Evolutionary conservation across 2,329 filamentous ascomycete genomes (phyloP).

Genomic region (Cercospora berteroae): DNA sequence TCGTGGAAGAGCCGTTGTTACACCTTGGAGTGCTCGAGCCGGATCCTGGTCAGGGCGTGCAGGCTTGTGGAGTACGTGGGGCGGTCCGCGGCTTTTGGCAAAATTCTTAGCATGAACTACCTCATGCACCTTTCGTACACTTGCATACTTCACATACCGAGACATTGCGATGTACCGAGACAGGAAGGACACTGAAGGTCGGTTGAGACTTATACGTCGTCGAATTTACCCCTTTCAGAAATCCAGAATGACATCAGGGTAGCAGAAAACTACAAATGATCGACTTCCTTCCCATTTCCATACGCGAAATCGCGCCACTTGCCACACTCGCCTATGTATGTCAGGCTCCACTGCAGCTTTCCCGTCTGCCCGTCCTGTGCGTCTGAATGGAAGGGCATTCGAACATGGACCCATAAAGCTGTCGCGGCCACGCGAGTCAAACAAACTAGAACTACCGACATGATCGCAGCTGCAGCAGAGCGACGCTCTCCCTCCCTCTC

Average conservation of each 20-base stretch:
- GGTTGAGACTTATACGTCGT: neutral
- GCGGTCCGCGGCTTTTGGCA: conserved; percentile 6
- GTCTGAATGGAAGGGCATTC: neutral
- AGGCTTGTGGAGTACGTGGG: conserved; percentile 2
- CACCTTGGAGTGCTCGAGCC: conserved; percentile 3
- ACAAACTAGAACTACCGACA: neutral
- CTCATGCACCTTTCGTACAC: neutral
- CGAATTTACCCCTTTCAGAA: neutral
- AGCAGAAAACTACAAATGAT: neutral
- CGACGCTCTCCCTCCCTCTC: neutral
- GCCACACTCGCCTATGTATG: neutral
- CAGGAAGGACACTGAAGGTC: neutral
- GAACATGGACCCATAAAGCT: neutral
- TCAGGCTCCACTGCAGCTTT: neutral
- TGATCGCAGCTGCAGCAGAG: neutral
- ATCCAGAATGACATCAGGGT: neutral
- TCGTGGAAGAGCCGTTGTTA: conserved; percentile 5
- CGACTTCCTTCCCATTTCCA: neutral
- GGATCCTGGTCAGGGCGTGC: neutral
- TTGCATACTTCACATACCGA: neutral
- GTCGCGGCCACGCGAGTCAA: neutral
- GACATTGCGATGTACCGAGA: neutral
- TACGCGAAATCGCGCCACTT: neutral
- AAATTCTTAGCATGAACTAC: conserved; percentile 13
- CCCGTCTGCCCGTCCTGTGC: neutral